Evolutionary conservation across 306 rosid genomes (phyloP), one percentile per base, ranked within the genome.

Genomic region (Sindora glabra): DNA sequence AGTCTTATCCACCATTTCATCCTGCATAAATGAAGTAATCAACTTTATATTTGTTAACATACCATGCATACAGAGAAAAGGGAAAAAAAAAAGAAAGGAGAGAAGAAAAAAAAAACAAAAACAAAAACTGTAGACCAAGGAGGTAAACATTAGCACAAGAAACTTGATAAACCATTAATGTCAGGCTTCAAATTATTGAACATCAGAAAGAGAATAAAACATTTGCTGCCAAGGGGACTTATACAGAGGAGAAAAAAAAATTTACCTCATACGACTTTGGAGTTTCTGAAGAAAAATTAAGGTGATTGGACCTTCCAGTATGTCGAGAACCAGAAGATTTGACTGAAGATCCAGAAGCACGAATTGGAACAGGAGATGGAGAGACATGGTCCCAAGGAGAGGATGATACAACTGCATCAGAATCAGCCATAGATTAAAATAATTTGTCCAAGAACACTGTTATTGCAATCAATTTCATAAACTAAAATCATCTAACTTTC

Each of bases 331-430:
- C 75, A 66, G 94, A 85, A 71, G 86, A 74, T 65, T 68, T 86
- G 51, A 67, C 65, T 45, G 96, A 83, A 55, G 88, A 77, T 56
- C 98, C 96, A 68, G 95, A 75, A 56, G 98, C 95, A 36, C 95
- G 95, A 64, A 92, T 82, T 48, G 98, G 98, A 75, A 80, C 61
- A 32, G 98, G 98, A 53, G 96, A 88, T 27, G 98, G 95, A 62
- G 96, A 88, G 56, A 88, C 73, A 18, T 83, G 83, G 73, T 92
- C 98, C 98, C 98, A 92, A 16, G 98, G 95, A 57, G 96, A 91
- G 74, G 89, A 74, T 62, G 74, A 56, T 61, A 52, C 67, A 70
- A 74, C 97, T 90, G 62, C 74, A 67, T 19, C 48, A 67, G 72
- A 56, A 48, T 66, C 58, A 66, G 56, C 26, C 50, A 73, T 16